Evolutionary conservation across 129 eudicot genomes (phyloP).

Genomic region (Centaurea solstitialis): DNA sequence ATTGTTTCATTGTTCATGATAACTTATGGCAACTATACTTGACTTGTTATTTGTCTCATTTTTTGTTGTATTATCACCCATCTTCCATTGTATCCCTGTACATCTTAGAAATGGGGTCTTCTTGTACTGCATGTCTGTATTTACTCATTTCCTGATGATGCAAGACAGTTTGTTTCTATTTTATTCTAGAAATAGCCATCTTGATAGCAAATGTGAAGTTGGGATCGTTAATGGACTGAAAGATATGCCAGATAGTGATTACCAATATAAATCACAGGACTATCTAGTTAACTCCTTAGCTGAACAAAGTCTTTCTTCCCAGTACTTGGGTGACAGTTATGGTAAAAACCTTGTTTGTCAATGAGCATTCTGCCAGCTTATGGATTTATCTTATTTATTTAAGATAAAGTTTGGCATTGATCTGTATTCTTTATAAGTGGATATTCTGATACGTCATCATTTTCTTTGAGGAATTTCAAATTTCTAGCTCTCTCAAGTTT

Average conservation of each 20-base stretch:
- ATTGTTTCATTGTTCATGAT: not conserved
- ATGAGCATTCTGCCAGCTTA: not conserved
- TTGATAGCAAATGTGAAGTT: not conserved
- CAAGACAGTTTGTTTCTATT: not conserved
- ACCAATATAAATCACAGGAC: not conserved
- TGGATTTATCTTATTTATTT: not conserved
- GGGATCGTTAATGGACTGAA: not conserved
- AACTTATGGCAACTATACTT: not conserved
- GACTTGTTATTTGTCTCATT: constrained; percentile 4
- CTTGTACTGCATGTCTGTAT: not conserved
- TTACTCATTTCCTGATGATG: not conserved
- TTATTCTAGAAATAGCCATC: not conserved
- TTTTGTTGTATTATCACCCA: not conserved
- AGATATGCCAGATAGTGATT: constrained; percentile 6
- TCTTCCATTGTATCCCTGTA: not conserved
- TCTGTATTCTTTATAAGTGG: not conserved
- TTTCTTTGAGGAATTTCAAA: not conserved
- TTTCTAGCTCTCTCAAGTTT: not conserved
- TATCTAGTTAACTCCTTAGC: not conserved
- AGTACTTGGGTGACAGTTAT: not conserved
- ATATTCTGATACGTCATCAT: not conserved
- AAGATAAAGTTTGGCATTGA: not conserved
- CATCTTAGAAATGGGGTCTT: not conserved
- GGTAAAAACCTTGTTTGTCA: not conserved
- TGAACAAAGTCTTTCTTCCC: not conserved